A percentile compares a stretch with the other conserved stretches of the same genome.
These are phyloP conservation scores for Austroboletus niveus DNA, from an alignment of 1,284 basidiomycete species.

Conservation along the genomic window DNA sequence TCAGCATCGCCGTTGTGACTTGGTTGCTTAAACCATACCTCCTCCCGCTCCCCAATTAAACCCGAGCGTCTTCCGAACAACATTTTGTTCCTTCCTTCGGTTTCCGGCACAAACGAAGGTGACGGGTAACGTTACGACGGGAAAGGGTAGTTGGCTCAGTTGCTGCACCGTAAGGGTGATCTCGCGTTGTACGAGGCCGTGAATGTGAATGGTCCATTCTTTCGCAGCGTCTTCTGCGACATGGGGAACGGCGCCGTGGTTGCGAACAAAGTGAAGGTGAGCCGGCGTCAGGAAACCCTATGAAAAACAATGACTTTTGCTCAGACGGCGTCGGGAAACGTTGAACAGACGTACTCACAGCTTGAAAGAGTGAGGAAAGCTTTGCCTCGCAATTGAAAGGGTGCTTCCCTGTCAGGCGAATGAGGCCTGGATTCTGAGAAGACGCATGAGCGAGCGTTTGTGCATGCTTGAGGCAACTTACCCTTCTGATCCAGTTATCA, in stretches of 20 bases:
- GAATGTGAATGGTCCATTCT: conserved; percentile 53
- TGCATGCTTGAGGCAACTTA: conserved; percentile 10
- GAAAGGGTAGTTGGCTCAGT: conserved; percentile 44
- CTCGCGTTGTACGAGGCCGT: conserved; percentile 48
- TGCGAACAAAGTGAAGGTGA: conserved; percentile 66
- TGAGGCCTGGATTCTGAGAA: conserved; percentile 22
- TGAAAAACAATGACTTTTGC: background rate
- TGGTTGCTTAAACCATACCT: conserved; percentile 15
- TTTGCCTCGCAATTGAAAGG: conserved; percentile 62
- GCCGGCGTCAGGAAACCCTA: conserved; percentile 63
- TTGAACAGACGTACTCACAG: conserved; percentile 6
- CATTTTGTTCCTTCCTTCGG: conserved; percentile 67
- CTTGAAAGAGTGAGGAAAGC: conserved; percentile 45
- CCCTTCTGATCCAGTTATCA: conserved; percentile 44
- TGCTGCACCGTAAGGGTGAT: conserved; percentile 43
- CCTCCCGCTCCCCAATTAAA: conserved; percentile 59
- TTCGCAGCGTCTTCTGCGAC: conserved; percentile 39
- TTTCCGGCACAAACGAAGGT: conserved; percentile 72
- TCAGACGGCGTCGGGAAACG: background rate
- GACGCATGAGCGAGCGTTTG: background rate
- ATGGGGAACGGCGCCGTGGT: conserved; percentile 63
- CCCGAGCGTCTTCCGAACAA: conserved; percentile 60
- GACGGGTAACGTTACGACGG: conserved; percentile 59
- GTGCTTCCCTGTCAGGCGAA: conserved; percentile 59
- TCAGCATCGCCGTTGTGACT: background rate